Conservation (phyloP, 176 grass and related monocot genomes). For the Tillandsia leiboldiana region DNA sequence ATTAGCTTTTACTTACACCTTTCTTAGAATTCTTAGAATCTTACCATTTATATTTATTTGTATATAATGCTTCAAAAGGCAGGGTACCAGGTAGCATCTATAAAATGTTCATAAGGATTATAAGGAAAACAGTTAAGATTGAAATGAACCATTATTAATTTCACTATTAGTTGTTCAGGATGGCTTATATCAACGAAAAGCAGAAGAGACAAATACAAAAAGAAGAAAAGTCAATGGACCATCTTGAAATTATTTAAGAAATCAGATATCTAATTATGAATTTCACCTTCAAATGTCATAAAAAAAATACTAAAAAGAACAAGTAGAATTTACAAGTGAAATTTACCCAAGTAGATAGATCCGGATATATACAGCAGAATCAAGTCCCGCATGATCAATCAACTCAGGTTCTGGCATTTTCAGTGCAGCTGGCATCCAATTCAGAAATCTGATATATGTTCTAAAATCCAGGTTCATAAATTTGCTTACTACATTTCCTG, state of each 20-base stretch:
- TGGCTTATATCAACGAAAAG: conserved; percentile 12
- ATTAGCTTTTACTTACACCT: too few species aligned
- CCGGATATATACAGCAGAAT: conserved; percentile 73
- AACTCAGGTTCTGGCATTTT: conserved; percentile 89
- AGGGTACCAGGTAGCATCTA: too few species aligned
- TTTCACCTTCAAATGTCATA: background rate
- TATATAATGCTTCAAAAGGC: too few species aligned
- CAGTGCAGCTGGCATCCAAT: conserved; percentile 90
- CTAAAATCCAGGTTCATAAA: conserved; percentile 70
- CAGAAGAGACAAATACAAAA: background rate
- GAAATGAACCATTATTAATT: too few species aligned
- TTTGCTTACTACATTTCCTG: conserved; percentile 43
- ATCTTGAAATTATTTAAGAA: too few species aligned
- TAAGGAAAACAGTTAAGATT: too few species aligned
- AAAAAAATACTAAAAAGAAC: conserved; percentile 8
- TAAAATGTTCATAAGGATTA: too few species aligned
- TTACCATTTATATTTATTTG: too few species aligned
- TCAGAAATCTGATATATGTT: conserved; percentile 78
- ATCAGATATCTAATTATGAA: background rate
- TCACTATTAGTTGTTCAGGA: background rate
- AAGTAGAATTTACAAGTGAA: background rate
- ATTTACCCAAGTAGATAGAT: conserved; percentile 90
- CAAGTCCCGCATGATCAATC: conserved; percentile 74
- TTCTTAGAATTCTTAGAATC: too few species aligned
- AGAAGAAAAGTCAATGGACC: too few species aligned